Conservation (phyloP, 805 yeast genomes). For the Suhomyces xylopsoci region DNA sequence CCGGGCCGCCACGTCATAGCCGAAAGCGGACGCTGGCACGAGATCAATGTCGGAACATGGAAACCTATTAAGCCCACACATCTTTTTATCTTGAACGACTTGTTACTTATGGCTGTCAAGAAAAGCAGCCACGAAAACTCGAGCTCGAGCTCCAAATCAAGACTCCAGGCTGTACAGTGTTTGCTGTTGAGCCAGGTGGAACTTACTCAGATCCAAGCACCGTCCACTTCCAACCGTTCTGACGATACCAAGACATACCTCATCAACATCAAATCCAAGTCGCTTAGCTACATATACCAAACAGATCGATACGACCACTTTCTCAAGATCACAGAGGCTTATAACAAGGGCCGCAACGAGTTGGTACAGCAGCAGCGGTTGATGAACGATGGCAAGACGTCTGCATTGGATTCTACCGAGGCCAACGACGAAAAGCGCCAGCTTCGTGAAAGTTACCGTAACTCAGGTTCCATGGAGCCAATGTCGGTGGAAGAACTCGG, state of each 20-base stretch:
- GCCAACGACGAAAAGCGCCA: constrained; percentile 37
- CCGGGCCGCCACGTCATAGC: constrained; percentile 79
- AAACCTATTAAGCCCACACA: constrained; percentile 75
- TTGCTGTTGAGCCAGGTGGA: constrained; percentile 69
- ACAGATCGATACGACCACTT: constrained; percentile 60
- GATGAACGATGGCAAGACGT: constrained; percentile 12
- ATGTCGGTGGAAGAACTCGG: constrained; percentile 24
- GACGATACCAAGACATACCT: constrained; percentile 30
- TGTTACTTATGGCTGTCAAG: constrained; percentile 68
- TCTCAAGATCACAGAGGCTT: constrained; percentile 50
- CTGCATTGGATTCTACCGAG: constrained; percentile 12
- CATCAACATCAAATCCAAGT: constrained; percentile 47
- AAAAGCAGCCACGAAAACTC: constrained; percentile 33
- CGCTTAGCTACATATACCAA: constrained; percentile 53
- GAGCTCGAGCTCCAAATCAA: constrained; percentile 25
- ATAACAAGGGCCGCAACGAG: constrained; percentile 61
- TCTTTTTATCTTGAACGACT: constrained; percentile 73
- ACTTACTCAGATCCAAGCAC: constrained; percentile 37
- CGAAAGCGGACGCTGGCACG: constrained; percentile 84
- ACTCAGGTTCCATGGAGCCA: constrained; percentile 46
- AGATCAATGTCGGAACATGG: constrained; percentile 80
- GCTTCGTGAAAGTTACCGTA: constrained; percentile 45
- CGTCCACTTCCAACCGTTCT: constrained; percentile 11
- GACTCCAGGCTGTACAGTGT: constrained; percentile 69
- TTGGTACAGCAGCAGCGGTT: constrained; percentile 29